Evolutionary conservation across 1,139 yeast species (phyloP).

Genomic region (Blastobotrys indianensis): DNA sequence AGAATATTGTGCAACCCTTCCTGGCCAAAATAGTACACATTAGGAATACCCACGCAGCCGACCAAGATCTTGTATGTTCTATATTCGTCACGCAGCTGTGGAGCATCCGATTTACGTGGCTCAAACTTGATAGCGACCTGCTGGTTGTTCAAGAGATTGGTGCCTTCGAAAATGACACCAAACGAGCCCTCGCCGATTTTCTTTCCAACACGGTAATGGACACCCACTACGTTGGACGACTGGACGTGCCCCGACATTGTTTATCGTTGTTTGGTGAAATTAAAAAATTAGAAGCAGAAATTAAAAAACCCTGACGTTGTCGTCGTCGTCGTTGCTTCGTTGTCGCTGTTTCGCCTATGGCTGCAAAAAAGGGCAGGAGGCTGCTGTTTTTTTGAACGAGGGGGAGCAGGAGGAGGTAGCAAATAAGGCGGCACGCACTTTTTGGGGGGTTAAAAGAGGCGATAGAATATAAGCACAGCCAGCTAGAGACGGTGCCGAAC

Average conservation of each 20-base stretch:
- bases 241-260: slow-evolving; percentile 30
- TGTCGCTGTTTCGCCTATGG: no score
- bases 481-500: no score
- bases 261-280: neutral
- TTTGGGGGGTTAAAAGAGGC: no score
- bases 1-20: slow-evolving; percentile 93
- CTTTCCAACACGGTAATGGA: slow-evolving; percentile 91
- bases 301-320: no score
- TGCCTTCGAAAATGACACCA: slow-evolving; percentile 94
- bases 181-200: slow-evolving; percentile 98
- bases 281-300: no score
- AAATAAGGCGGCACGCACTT: no score
- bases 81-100: slow-evolving; percentile 93
- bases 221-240: slow-evolving; percentile 50
- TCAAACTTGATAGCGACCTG: slow-evolving; percentile 74
- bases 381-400: no score
- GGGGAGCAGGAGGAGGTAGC: no score
- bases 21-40: slow-evolving; percentile 94
- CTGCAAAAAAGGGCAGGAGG: no score
- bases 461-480: no score
- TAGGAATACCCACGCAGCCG: slow-evolving; percentile 82
- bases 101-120: slow-evolving; percentile 95
- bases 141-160: slow-evolving; percentile 74
- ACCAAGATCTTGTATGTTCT: slow-evolving; percentile 84
- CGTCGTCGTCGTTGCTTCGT: no score